A percentile compares a stretch with the other conserved stretches of the same genome.
Conservation (phyloP, 495 filamentous ascomycete genomes). For the Oleoguttula mirabilis region DNA sequence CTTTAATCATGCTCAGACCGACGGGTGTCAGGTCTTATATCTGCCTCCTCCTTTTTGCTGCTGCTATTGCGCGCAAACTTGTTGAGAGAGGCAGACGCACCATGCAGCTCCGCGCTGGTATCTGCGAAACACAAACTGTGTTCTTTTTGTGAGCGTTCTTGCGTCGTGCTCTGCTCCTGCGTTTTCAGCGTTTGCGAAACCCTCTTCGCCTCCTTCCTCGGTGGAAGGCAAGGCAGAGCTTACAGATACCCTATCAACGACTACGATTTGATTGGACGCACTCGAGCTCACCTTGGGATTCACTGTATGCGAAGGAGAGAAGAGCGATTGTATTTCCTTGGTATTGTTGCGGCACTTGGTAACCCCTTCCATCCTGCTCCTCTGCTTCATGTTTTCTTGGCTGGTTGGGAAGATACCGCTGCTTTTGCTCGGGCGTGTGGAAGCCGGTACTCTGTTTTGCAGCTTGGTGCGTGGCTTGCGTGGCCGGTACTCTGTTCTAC, state of each 20-base stretch:
- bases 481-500: no score
- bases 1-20: constrained; percentile 28
- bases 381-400: constrained; percentile 8
- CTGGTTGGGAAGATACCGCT: constrained; percentile 10
- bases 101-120: constrained; percentile 14
- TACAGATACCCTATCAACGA: no score
- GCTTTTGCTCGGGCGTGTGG: not conserved
- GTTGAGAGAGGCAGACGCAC: constrained; percentile 14
- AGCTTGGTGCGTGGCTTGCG: no score
- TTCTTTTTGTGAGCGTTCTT: constrained; percentile 20
- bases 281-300: no score
- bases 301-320: not conserved
- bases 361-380: constrained; percentile 28
- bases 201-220: constrained; percentile 11
- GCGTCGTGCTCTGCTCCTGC: constrained; percentile 28
- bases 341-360: constrained; percentile 22
- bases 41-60: constrained; percentile 8
- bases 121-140: constrained; percentile 17
- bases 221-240: constrained; percentile 10
- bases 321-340: constrained; percentile 18
- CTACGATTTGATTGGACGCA: no score
- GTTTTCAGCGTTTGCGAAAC: constrained; percentile 22
- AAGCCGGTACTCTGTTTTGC: constrained; percentile 4
- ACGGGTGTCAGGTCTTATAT: constrained; percentile 15
- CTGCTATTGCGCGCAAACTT: constrained; percentile 8